These are phyloP conservation scores for Populus tremula DNA, from an alignment of 345 rosid species.

Conservation along the genomic window DNA sequence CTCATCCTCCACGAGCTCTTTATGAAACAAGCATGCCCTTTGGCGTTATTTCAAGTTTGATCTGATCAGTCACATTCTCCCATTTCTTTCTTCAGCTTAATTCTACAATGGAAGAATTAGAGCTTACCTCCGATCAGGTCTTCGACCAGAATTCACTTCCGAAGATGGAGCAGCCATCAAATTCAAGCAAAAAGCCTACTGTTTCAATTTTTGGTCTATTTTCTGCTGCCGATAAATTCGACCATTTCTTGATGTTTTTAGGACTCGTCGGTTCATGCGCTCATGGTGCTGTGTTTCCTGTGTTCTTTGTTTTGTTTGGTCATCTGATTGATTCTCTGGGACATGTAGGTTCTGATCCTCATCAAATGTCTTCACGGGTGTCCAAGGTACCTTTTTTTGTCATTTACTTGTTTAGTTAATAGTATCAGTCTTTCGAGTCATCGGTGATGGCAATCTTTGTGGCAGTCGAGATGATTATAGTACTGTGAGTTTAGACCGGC, in stretches of 20 bases:
- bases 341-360: conserved; percentile 49
- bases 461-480: no score
- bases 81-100: background rate
- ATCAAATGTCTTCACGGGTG: conserved; percentile 44
- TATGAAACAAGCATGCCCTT: conserved; percentile 6
- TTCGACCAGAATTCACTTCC: conserved; percentile 2
- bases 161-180: conserved; percentile 14
- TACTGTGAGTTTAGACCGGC: no score
- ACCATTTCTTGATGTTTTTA: conserved; percentile 50
- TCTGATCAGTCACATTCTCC: background rate
- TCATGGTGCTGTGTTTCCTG: conserved; percentile 71
- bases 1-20: conserved; percentile 10
- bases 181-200: conserved; percentile 16
- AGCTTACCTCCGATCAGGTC: conserved; percentile 9
- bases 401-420: no score
- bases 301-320: conserved; percentile 64
- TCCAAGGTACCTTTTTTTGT: conserved; percentile 42
- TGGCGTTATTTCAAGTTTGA: background rate
- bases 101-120: conserved; percentile 27
- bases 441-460: no score
- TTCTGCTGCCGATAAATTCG: conserved; percentile 57
- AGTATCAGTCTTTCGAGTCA: no score
- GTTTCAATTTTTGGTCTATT: conserved; percentile 63
- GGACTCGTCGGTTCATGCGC: conserved; percentile 62
- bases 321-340: conserved; percentile 72